Percentiles rank a stretch among this genome's conserved stretches.
phyloP scores from a whole-genome alignment of 805 yeast genomes.

The Saccharomycodes ludwigii region DNA sequence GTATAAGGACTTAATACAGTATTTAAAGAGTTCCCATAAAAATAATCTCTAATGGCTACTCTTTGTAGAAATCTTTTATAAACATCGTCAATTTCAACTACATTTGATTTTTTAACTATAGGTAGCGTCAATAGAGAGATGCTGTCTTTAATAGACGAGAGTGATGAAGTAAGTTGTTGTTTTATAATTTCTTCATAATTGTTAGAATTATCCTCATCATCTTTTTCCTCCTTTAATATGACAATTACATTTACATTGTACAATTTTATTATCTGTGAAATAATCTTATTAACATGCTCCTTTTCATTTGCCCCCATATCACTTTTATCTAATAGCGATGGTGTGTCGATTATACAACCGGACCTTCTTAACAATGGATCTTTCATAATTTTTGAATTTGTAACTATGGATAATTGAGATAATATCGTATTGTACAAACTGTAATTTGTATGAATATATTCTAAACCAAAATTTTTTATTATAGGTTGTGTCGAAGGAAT shows the following conservation, averaged over 20 bases:
- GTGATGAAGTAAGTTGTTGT: conserved; percentile 7
- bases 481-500: conserved; percentile 83
- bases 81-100: conserved; percentile 59
- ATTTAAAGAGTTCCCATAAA: conserved; percentile 56
- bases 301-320: no score
- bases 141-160: conserved; percentile 3
- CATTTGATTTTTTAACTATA: conserved; percentile 71
- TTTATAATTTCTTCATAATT: conserved; percentile 2
- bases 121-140: no score
- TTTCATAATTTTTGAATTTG: conserved; percentile 18
- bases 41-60: conserved; percentile 70
- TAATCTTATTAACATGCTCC: no score
- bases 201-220: background rate
- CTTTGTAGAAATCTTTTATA: conserved; percentile 64
- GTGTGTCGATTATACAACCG: conserved; percentile 22
- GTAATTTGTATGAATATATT: conserved; percentile 40
- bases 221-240: conserved; percentile 7
- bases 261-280: conserved; percentile 9
- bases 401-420: conserved; percentile 37
- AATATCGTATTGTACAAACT: conserved; percentile 35
- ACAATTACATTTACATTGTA: conserved; percentile 16
- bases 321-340: conserved; percentile 14
- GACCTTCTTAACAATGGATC: conserved; percentile 22
- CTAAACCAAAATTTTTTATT: conserved; percentile 72
- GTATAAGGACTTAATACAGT: conserved; percentile 76